Evolutionary conservation across 1,139 yeast genomes (phyloP).

Genomic region (Blastobotrys buckinghamii): DNA sequence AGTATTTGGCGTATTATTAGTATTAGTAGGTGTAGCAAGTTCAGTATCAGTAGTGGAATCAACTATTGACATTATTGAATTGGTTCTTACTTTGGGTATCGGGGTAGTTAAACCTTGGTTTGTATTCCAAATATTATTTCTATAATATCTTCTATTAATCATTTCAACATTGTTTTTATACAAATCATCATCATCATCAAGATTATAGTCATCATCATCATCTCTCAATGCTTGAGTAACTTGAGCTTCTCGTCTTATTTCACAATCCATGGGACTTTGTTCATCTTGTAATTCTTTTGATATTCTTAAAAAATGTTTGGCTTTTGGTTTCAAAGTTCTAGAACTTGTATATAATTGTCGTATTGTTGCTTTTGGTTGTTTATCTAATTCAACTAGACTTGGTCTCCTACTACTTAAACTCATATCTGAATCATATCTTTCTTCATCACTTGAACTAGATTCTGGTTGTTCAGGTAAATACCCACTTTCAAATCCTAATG

Average conservation of each 20-base stretch:
- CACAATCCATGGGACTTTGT: constrained; percentile 30
- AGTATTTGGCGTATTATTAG: neutral
- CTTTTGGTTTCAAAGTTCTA: constrained; percentile 28
- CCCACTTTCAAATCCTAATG: constrained; percentile 24
- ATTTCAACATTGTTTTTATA: neutral
- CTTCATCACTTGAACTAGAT: constrained; percentile 20
- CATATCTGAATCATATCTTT: constrained; percentile 26
- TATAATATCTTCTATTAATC: constrained; percentile 4
- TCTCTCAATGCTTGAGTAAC: constrained; percentile 30
- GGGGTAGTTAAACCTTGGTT: constrained; percentile 3
- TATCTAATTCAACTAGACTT: constrained; percentile 7
- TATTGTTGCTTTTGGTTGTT: constrained; percentile 11
- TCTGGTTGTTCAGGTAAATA: constrained; percentile 9
- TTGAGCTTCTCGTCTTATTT: constrained; percentile 32
- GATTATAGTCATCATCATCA: constrained; percentile 13
- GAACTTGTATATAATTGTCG: constrained; percentile 16
- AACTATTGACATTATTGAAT: neutral
- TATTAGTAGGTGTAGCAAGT: neutral
- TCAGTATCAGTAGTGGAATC: neutral
- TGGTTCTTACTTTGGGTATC: neutral
- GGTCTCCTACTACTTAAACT: constrained; percentile 23
- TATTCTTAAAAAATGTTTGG: constrained; percentile 29
- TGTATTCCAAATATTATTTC: neutral
- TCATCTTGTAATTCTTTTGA: constrained; percentile 32
- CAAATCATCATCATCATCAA: constrained; percentile 4